Evolutionary conservation across 352 stramenopile genomes (phyloP), one percentile per base, ranked within the genome.

Genomic region (Globisporangium nunn): DNA sequence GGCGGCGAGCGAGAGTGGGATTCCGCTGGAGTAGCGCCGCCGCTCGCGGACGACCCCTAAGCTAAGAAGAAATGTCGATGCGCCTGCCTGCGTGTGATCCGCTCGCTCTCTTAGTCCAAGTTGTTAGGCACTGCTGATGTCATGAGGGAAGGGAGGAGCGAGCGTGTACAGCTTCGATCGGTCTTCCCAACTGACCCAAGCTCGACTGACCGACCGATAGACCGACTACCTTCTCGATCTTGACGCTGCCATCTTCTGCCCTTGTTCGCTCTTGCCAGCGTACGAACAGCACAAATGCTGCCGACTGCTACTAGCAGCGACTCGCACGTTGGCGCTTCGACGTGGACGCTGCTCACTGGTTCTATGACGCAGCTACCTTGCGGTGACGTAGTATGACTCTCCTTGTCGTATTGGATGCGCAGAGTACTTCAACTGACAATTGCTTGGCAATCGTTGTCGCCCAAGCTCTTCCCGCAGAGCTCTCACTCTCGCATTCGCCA

Each of bases 401-500:
- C 23, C 23, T 23, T 23, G 23, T 23, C 23, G 1, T 23, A 23
- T 23, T 23, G 23, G 23, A 23, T 23, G 23, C 23, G 0, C 23
- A 23, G 23, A 23, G 23, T 23, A 23, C 37, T 17, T 6, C 43
- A 46, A 46, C 41, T 23, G 41, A 17, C 41, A 23, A 17, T 23
- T 28, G 15, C 11, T 43, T 43, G 37, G 11, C 11, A 43, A 43
- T 43, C 37, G 1, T 5, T 47, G 5, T 37, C 33, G 33, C 33
- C 23, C 23, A 23, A 23, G 33, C 5, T 37, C 33, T 37, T 5
- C 33, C 40, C 5, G 6, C 4, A 4, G 15, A 4, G 28, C 52
- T 18, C 23, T 50, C 58, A 64, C 40, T 64, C 45, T 31, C 31
- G 8, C 31, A 64, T 64, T 51, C 37, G 44, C 54, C 23, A 35